Percentiles rank a stretch among this genome's conserved stretches.
These are phyloP conservation scores for Francoa sonchifolia DNA, from an alignment of 441 rosid species.

Conservation along the genomic window DNA sequence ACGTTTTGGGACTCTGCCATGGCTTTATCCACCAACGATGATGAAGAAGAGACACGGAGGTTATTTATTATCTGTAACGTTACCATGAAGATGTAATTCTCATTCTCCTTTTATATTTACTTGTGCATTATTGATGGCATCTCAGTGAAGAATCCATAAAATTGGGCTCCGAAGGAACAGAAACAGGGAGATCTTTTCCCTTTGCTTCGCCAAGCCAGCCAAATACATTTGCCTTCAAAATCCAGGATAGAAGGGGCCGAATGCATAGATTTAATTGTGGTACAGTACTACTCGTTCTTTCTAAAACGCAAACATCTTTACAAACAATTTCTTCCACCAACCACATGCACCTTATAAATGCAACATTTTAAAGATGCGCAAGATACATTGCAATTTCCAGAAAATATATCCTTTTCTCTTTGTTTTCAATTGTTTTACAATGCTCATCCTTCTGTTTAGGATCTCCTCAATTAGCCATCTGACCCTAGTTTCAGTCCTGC, in stretches of 20 bases:
- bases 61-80: conserved; percentile 11
- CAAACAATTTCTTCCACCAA: too few relatives aligned
- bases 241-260: conserved; percentile 69
- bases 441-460: too few relatives aligned
- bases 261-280: conserved; percentile 92
- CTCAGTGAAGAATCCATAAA: conserved; percentile 77
- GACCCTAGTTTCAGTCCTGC: not conserved
- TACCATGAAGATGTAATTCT: conserved; percentile 5
- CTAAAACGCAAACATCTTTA: too few relatives aligned
- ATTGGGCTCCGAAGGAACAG: conserved; percentile 64
- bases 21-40: conserved; percentile 60
- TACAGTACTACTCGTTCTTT: too few relatives aligned
- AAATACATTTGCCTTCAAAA: conserved; percentile 63
- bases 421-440: too few relatives aligned
- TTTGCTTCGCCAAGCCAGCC: conserved; percentile 26
- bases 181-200: conserved; percentile 47
- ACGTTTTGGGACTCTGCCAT: conserved; percentile 99
- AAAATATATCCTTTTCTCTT: too few relatives aligned
- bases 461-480: not conserved
- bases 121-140: conserved; percentile 13
- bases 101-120: conserved; percentile 6
- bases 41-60: conserved; percentile 73
- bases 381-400: too few relatives aligned
- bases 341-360: not conserved
- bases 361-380: too few relatives aligned